A percentile compares a stretch with the other conserved stretches of the same genome.
These are phyloP conservation scores for Dryadomyces quercivorus DNA, from an alignment of 2,329 filamentous ascomycete species.

Conservation along the genomic window DNA sequence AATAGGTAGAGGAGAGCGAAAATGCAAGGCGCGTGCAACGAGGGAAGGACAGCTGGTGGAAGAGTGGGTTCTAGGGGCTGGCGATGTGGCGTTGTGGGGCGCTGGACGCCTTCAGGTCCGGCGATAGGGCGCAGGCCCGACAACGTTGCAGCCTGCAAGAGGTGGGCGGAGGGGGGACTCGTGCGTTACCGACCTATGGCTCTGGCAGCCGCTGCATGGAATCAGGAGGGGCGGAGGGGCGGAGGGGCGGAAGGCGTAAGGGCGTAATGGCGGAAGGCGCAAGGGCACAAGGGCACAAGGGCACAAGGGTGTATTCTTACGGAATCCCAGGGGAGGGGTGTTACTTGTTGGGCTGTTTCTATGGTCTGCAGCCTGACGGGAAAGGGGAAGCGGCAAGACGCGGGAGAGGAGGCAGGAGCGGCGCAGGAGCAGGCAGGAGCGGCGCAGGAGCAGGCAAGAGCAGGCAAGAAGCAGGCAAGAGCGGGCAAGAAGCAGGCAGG, in stretches of 20 bases:
- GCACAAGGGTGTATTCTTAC: conserved; percentile 6
- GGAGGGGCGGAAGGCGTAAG: not conserved
- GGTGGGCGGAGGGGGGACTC: not conserved
- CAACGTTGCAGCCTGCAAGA: conserved; percentile 1
- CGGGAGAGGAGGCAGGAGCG: not conserved
- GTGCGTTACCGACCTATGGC: not conserved
- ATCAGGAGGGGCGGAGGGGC: not conserved
- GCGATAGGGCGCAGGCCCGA: not conserved
- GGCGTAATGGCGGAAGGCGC: no score
- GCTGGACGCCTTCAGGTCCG: not conserved
- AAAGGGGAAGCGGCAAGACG: not conserved
- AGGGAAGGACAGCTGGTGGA: not conserved
- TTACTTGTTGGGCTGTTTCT: not conserved
- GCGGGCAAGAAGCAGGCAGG: no score
- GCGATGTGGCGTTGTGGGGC: not conserved
- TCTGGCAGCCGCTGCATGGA: not conserved
- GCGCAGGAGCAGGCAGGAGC: not conserved
- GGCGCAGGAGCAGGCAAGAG: not conserved
- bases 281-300: no score
- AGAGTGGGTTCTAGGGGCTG: not conserved
- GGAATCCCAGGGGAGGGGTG: not conserved
- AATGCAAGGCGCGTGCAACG: not conserved
- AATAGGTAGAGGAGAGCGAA: conserved; percentile 8
- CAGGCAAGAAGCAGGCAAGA: not conserved
- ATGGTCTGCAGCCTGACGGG: not conserved